A percentile compares a stretch with the other conserved stretches of the same genome.
These are phyloP conservation scores for Melampsora americana DNA, from an alignment of 1,284 basidiomycete species.

Conservation along the genomic window DNA sequence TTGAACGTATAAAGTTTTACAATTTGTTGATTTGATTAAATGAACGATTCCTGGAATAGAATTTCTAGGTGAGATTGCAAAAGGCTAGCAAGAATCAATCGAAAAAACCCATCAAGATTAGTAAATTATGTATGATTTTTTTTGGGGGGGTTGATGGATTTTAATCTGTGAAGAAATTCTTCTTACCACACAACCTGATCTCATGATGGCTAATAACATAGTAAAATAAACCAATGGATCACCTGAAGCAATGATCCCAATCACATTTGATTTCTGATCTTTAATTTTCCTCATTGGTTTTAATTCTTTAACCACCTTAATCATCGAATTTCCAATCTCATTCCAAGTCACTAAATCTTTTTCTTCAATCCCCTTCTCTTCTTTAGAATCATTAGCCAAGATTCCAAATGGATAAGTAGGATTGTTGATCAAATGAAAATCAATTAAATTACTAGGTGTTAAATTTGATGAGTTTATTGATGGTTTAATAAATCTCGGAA, in stretches of 20 bases:
- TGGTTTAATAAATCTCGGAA: not conserved
- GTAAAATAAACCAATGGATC: slow-evolving; percentile 6
- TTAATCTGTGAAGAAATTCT: too few species aligned
- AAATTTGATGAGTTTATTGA: not conserved
- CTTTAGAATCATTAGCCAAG: not conserved
- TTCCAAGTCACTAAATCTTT: not conserved
- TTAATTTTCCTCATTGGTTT: not conserved
- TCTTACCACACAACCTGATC: slow-evolving; percentile 4
- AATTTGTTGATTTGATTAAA: slow-evolving; percentile 53
- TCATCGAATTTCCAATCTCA: not conserved
- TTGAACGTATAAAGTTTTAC: slow-evolving; percentile 49
- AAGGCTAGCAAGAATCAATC: too few species aligned
- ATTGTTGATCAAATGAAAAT: not conserved
- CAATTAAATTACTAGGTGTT: not conserved
- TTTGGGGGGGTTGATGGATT: not conserved
- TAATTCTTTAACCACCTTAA: not conserved
- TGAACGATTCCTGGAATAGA: slow-evolving; percentile 54
- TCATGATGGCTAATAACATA: not conserved
- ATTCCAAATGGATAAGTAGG: not conserved
- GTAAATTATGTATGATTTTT: not conserved
- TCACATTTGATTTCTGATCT: not conserved
- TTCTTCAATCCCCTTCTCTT: not conserved
- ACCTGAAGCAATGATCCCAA: not conserved
- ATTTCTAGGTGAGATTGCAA: slow-evolving; percentile 55
- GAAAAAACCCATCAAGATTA: too few species aligned